Base-by-base conservation (phyloP, 768 basidiomycete species). In the Pisolithus microcarpus region DNA sequence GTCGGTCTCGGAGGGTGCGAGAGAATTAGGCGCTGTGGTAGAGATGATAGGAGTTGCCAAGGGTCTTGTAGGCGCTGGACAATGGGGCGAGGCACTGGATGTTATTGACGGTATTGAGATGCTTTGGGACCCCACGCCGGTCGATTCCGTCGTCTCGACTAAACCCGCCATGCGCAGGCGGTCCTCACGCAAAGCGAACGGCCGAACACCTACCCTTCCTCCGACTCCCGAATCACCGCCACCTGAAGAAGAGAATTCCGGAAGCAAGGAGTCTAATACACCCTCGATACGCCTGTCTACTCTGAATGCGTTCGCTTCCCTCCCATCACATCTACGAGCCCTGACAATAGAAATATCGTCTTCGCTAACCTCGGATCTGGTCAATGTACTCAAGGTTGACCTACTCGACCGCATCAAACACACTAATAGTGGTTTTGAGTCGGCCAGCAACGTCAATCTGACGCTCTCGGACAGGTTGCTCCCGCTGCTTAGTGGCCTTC, bases 31-130 rank as follows among this genome's bases (percentile, higher is more conserved):
- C 8, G 80, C 81, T 15, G 81, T 93, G 24, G 79, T 85, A 46
- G 91, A 96, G 60, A 85, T 89, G 76, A 75, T 84, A 0, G 77
- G 77, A 3, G 76, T 91, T 38, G 82, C 85, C 26, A 80, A 77
- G 50, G 74, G 78, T 23, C 66, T 96, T 48, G 90, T 93, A n/a
- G 76, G 75, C 44, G 84, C 83, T 18, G 91, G 89, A 0, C 89
- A 96, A 57, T 97, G 91, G 87, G 80, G 81, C 13, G 87, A 89
- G 50, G 92, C 92, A 7, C 69, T 97, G 50, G 78, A 77, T 43
- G 74, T 92, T 16, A 77, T 91, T 36, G 82, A 89, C 44, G 76
- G 81, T 46, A 65, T 92, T 54, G 76, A 85, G 49, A 68, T 66
- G 44, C 66, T 87, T 58, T 85, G 84, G 80, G 66, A 75, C 11